Conservation (phyloP, 306 rosid species). For the Inga leiocalycina region DNA sequence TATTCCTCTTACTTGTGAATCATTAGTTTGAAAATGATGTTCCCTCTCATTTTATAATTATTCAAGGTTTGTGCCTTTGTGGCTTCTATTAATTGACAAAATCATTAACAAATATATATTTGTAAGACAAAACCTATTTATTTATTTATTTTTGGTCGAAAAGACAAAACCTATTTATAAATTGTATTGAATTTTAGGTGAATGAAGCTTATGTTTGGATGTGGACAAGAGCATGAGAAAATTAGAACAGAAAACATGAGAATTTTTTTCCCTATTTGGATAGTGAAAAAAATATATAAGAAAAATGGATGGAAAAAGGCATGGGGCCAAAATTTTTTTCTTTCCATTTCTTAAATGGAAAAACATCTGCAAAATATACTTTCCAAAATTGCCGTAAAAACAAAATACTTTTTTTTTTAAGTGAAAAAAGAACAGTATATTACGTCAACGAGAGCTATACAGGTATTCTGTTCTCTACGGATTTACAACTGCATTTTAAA, state of each 20-base stretch:
- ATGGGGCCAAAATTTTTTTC: background rate
- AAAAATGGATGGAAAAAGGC: background rate
- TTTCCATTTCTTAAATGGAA: background rate
- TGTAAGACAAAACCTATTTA: no score
- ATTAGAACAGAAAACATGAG: no score
- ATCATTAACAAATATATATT: background rate
- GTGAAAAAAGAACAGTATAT: no score
- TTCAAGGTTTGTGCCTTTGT: background rate
- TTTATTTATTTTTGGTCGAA: no score
- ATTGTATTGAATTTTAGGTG: background rate
- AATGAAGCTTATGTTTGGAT: background rate
- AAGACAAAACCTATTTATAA: no score
- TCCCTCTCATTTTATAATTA: no score
- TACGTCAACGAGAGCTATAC: no score
- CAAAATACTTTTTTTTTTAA: no score
- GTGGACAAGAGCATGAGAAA: background rate
- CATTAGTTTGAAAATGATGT: background rate
- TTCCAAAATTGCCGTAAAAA: background rate
- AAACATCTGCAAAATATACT: background rate
- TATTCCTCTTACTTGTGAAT: background rate
- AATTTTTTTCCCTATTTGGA: no score
- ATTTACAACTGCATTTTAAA: no score
- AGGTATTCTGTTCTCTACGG: no score
- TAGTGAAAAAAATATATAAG: no score
- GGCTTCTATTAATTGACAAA: background rate